Evolutionary conservation across 1,284 basidiomycete genomes (phyloP), one percentile per base, ranked within the genome.

Genomic region (Trametes versicolor): DNA sequence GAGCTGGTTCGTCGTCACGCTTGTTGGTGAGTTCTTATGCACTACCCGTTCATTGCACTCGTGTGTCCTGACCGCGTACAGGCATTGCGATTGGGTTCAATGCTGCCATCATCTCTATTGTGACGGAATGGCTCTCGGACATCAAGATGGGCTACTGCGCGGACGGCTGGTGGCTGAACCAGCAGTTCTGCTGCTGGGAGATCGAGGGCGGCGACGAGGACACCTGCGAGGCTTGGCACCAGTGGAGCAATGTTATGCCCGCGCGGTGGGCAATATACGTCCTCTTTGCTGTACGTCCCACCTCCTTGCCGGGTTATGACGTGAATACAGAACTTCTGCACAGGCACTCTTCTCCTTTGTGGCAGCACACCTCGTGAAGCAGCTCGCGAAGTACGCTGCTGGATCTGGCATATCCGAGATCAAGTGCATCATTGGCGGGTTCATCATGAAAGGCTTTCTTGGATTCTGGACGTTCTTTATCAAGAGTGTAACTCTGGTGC

Each of bases 361-460:
- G 6, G 93, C 96, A 4, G 93, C 96, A 0, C 94, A 95, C 74
- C 85, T 99, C 2, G 98, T 99, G 60, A 87, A 88, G 56, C 88
- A 88, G 4, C 90, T 98, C 73, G 96, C 97, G 2, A 96, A 92
- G 58, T 98, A 98, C 77, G 96, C 98, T 10, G 98, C 98, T 9
- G 97, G 98, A 5, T 98, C 96, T 66, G 98, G 98, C 60, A 99
- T 99, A 64, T 96, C 96, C 27, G 98, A 99, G 79, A 99, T 99
- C 81, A 99, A 99, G 76, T 99, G 97, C 77, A 99, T 99, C 71
- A 82, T 99, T 23, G 95, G 95, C 6, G 98, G 98, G 1, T 99
- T 99, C 78, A 87, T 96, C 73, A 99, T 99, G 91, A 91, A 97
- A 77, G 96, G 96, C 0, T 99, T 94, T 76, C 85, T 99, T 43